These are phyloP conservation scores for Tilletia setariae DNA, from an alignment of 1,284 basidiomycete genomes.

Conservation along the genomic window DNA sequence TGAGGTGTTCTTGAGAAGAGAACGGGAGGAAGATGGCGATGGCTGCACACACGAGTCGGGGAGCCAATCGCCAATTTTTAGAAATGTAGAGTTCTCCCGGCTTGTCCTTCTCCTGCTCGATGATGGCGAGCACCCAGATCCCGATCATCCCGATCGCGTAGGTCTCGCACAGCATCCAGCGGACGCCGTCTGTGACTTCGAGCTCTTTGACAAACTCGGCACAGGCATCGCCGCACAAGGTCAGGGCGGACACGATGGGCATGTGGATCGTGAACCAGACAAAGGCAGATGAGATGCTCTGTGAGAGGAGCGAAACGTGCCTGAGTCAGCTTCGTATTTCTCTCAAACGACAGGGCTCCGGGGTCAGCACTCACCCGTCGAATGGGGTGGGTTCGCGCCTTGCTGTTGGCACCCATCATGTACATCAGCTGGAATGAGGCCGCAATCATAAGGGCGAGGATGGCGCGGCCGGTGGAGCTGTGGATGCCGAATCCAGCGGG, in stretches of 20 bases:
- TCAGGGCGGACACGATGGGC: slow-evolving; percentile 37
- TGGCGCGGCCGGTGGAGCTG: slow-evolving; percentile 29
- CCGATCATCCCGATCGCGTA: slow-evolving; percentile 38
- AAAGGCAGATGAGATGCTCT: slow-evolving; percentile 18
- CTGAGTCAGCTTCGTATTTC: not conserved
- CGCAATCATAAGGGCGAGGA: slow-evolving; percentile 34
- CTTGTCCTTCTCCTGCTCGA: slow-evolving; percentile 37
- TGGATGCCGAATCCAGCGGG: slow-evolving; percentile 40
- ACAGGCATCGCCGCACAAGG: slow-evolving; percentile 38
- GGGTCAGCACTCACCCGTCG: slow-evolving; percentile 16
- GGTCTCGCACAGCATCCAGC: slow-evolving; percentile 36
- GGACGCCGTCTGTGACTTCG: slow-evolving; percentile 28
- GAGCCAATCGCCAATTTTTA: slow-evolving; percentile 29
- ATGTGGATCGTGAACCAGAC: slow-evolving; percentile 35
- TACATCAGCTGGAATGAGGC: slow-evolving; percentile 37
- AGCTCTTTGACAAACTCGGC: slow-evolving; percentile 39
- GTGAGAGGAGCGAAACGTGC: not conserved
- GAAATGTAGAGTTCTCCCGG: slow-evolving; percentile 34
- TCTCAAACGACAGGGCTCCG: not conserved
- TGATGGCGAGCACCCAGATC: slow-evolving; percentile 30
- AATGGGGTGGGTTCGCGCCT: slow-evolving; percentile 32
- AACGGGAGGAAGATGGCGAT: slow-evolving; percentile 38
- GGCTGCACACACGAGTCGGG: slow-evolving; percentile 29
- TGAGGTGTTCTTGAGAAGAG: slow-evolving; percentile 27
- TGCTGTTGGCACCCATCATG: slow-evolving; percentile 29